Base-by-base conservation (phyloP, 257 asterid genomes). In the Handroanthus guayacan region DNA sequence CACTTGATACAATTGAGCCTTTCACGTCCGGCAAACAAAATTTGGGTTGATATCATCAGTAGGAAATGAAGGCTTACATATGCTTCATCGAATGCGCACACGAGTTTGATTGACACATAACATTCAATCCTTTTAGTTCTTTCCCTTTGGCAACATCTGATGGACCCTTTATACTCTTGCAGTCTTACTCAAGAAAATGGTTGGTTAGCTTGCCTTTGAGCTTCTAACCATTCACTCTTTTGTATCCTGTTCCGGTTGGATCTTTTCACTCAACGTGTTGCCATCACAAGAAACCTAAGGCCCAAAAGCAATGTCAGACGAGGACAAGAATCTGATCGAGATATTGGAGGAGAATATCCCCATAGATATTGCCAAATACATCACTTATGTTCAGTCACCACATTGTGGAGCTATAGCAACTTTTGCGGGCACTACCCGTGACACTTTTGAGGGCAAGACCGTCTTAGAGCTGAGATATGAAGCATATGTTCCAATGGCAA, bases 321-420 rank as follows among this genome's bases (percentile, higher is more conserved):
- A 90, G 78, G 98, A 88, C 79, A 85, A 74, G 80, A 81, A 91
- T 54, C 81, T 95, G 14, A 80, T 95, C 18, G 98, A 93, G 83
- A 90, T 95, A 74, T 75, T 91, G 64, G 97, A 88, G 71, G 97
- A 87, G 58, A 82, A 89, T 67, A 75, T 71, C 62, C 81, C 95
- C 17, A 78, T 93, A 9, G 89, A 93, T 86, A 88, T 85, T 34
- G 79, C 17, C 90, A 91, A 86, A 73, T 93, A 87, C 82, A 81
- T 91, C 56, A 80, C 45, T 34, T 91, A 87, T 20, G 98, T 95
- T 57, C 93, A 86, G 72, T 85, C 94, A 9, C 94, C 97, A 9
- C 83, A 85, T 3, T 95, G 99, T 66, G 99, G 99, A 39, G 97
- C 99, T 48, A 87, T 91, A 78, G 90, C 98, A 72, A 91, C 99